A percentile compares a stretch with the other conserved stretches of the same genome.
These are phyloP conservation scores for Sungouiozyma intestinalis DNA, from an alignment of 805 yeast species.

Conservation along the genomic window DNA sequence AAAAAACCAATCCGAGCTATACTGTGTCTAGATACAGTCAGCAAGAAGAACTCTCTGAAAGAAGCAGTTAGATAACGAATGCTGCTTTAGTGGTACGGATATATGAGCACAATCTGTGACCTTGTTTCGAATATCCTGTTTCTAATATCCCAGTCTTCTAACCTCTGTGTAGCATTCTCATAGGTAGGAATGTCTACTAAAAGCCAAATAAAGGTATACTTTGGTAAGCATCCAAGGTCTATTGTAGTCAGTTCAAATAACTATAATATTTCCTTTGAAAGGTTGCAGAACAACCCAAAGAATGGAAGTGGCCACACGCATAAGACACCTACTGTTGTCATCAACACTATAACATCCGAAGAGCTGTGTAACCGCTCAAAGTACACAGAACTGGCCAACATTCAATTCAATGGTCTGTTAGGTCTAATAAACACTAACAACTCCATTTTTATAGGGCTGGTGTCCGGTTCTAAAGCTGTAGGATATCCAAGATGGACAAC, in stretches of 20 bases:
- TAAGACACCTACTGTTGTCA: constrained; percentile 31
- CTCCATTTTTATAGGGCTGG: constrained; percentile 45
- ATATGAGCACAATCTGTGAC: background rate
- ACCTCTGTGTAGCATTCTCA: no score
- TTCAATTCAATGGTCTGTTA: constrained; percentile 42
- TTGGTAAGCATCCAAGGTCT: constrained; percentile 58
- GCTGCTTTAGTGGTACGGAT: background rate
- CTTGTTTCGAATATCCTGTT: no score
- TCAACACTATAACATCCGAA: constrained; percentile 43
- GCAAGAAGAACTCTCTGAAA: no score
- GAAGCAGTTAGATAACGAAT: background rate
- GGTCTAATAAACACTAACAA: constrained; percentile 52
- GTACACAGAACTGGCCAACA: constrained; percentile 32
- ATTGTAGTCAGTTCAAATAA: constrained; percentile 52
- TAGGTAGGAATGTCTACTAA: background rate
- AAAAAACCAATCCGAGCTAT: no score
- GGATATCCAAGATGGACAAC: constrained; percentile 43
- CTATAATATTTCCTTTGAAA: constrained; percentile 49
- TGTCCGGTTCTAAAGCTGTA: constrained; percentile 42
- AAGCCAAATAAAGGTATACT: constrained; percentile 44
- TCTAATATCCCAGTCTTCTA: no score
- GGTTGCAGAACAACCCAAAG: constrained; percentile 14
- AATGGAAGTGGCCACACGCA: constrained; percentile 2
- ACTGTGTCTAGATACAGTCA: no score
- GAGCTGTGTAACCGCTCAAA: constrained; percentile 24